phyloP scores from a whole-genome alignment of 306 rosid genomes.

The Quercus variabilis region DNA sequence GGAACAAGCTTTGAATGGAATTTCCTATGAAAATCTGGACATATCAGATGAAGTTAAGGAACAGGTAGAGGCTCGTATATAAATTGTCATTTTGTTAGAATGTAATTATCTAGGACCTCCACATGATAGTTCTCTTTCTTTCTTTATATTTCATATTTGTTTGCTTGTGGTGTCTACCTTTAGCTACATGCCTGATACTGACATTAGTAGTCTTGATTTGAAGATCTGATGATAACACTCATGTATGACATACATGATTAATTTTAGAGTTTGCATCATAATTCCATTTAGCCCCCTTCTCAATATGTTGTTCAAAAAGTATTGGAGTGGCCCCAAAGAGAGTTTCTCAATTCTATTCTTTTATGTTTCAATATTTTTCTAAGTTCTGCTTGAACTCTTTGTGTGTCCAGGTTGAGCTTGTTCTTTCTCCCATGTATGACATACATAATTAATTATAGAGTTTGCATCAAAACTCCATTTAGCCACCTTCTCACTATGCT shows the following conservation, averaged over 20 bases:
- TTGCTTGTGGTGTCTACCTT: not conserved
- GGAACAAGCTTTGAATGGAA: conserved; percentile 69
- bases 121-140: not conserved
- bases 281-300: not conserved
- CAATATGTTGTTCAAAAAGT: not conserved
- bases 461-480: not conserved
- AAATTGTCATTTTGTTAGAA: conserved; percentile 3
- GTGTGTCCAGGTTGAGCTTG: conserved; percentile 77
- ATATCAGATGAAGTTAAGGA: conserved; percentile 98
- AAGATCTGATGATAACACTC: not conserved
- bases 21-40: conserved; percentile 74
- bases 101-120: not conserved
- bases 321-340: not conserved
- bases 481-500: not conserved
- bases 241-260: no score
- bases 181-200: not conserved
- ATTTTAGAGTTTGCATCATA: not conserved
- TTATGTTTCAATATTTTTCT: conserved; percentile 1
- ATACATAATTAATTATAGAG: not conserved
- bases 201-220: not conserved
- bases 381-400: conserved; percentile 11
- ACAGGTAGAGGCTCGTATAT: conserved; percentile 56
- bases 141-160: not conserved
- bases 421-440: conserved; percentile 42
- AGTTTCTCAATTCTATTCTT: not conserved